Base-by-base conservation (phyloP, 257 asterid genomes). In the Gentiana straminea region DNA sequence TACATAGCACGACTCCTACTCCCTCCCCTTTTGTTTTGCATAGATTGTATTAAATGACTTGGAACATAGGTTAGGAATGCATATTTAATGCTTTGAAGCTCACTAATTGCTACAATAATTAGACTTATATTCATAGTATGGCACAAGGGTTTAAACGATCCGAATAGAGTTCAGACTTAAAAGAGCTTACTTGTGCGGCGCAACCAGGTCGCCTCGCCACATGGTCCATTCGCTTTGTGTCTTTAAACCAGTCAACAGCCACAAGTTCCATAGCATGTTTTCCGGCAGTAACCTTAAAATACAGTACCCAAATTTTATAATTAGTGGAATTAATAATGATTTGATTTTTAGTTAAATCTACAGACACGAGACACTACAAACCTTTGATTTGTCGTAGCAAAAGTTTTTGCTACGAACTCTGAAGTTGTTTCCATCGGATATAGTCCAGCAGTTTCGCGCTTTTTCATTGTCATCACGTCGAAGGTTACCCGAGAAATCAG, bases 181-280 rank as follows among this genome's bases (percentile, higher is more conserved):
- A 43, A 54, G 68, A 68, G 67, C 74, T 75, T 72, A 85, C 99
- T 73, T 92, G 99, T 59, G 94, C 95, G 44, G 94, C 95, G 77
- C 99, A 92, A 63, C 99, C 95, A 56, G 68, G 73, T 49, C 95
- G 95, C 62, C 91, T 78, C 35, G 89, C 95, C 55, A 92, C 99
- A 75, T 92, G 93, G 58, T 92, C 99, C 89, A 92, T 85, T 67
- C 99, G 79, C 70, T 81, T 92, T 3, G 94, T 78, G 72, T 92
- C 96, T 81, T 88, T 92, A 70, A 88, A 75, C 97, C 95, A 92
- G 64, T 92, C 99, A 15, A 85, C 97, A 11, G 97, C 97, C 53
- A 92, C 95, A 65, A 92, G 97, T 73, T 92, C 99, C 99, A 88
- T 85, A 39, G 84, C 71, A 64, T 83, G 94, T 72, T 88, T 85